Conservation (phyloP, 2,329 filamentous ascomycete species). For the Aquanectria penicillioides region DNA sequence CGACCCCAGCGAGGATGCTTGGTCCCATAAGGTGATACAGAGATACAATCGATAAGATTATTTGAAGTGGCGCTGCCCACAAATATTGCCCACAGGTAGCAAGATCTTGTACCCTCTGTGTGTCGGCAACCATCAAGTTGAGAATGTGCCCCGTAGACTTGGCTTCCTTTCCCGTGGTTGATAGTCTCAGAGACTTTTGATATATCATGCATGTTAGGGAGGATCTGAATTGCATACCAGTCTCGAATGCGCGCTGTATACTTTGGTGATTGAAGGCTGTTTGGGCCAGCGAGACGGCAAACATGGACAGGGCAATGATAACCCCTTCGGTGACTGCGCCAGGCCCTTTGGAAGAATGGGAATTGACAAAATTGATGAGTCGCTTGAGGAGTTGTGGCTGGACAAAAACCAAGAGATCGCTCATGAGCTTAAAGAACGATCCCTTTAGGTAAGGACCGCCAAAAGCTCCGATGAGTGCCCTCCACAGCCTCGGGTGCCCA, state of each 20-base stretch:
- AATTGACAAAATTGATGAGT: constrained; percentile 1
- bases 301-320: constrained; percentile 9
- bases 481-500: background rate
- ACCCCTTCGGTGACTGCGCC: background rate
- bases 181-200: constrained; percentile 2
- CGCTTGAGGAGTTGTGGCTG: background rate
- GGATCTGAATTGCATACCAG: background rate
- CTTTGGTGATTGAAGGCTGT: constrained; percentile 2
- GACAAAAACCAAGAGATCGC: background rate
- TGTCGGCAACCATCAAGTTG: constrained; percentile 1
- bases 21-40: background rate
- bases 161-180: background rate
- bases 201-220: background rate
- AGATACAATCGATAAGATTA: background rate
- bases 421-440: background rate
- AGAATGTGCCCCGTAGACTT: constrained; percentile 5
- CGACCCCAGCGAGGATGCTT: constrained; percentile 7
- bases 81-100: background rate
- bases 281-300: background rate
- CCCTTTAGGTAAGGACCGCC: background rate
- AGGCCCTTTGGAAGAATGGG: background rate
- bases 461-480: background rate
- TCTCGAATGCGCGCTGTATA: background rate
- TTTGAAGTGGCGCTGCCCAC: constrained; percentile 3
- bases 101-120: background rate